These are phyloP conservation scores for Vaccinium macrocarpon DNA, from an alignment of 148 eudicot genomes.

Conservation along the genomic window DNA sequence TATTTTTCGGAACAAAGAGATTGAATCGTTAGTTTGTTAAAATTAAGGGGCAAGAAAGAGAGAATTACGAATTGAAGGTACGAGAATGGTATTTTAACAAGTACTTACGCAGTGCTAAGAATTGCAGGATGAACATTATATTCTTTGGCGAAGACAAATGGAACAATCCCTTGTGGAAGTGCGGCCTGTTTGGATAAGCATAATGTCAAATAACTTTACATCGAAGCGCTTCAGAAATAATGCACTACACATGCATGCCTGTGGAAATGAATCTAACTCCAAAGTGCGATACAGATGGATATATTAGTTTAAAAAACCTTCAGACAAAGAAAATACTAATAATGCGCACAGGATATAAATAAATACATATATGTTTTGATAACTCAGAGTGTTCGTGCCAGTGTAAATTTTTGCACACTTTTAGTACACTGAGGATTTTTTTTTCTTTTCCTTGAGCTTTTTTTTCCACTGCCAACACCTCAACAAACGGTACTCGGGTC, in stretches of 20 bases:
- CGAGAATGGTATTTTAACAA: neutral
- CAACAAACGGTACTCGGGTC: too few species aligned
- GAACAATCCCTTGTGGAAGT: conserved; percentile 96
- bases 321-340: neutral
- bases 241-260: neutral
- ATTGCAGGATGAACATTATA: conserved; percentile 88
- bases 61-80: neutral
- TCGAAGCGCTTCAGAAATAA: neutral
- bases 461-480: too few species aligned
- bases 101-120: conserved; percentile 82
- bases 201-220: conserved; percentile 4
- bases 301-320: neutral
- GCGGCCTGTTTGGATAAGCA: conserved; percentile 55
- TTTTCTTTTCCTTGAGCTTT: too few species aligned
- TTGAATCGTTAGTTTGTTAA: neutral
- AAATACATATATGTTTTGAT: neutral
- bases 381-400: neutral
- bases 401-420: neutral
- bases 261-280: neutral
- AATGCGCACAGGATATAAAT: neutral
- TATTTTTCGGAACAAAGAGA: neutral
- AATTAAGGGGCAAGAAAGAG: neutral
- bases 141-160: conserved; percentile 90
- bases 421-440: neutral
- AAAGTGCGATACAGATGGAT: neutral